phyloP scores from a whole-genome alignment of 129 eudicot genomes.

The Saposhnikovia divaricata region DNA sequence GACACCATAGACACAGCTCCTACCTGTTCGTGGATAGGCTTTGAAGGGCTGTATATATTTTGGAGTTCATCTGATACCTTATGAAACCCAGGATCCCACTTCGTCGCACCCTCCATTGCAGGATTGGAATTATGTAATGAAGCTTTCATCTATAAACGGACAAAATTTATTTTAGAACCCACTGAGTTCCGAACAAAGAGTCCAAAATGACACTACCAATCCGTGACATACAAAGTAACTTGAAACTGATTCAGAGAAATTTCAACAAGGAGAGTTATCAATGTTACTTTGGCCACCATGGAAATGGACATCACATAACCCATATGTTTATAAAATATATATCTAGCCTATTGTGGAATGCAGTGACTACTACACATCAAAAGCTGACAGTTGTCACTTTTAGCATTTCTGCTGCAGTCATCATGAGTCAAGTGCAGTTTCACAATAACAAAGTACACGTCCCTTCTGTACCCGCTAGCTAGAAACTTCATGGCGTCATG shows the following conservation, averaged over 20 bases:
- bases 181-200: not conserved
- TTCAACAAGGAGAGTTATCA: not conserved
- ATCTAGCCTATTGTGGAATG: no score
- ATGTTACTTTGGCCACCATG: not conserved
- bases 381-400: no score
- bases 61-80: constrained; percentile 44
- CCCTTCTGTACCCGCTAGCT: no score
- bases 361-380: no score
- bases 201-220: not conserved
- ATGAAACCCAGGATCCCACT: constrained; percentile 75
- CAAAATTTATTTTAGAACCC: constrained; percentile 14
- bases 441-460: no score
- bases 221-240: not conserved
- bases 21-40: constrained; percentile 38
- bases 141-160: constrained; percentile 34
- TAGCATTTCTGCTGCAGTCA: no score
- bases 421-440: no score
- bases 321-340: not conserved
- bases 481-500: no score
- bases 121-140: constrained; percentile 53
- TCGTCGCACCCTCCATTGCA: constrained; percentile 95
- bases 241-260: not conserved
- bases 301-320: not conserved
- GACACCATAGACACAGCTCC: constrained; percentile 41
- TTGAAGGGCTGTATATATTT: constrained; percentile 30